Conservation (phyloP, 352 stramenopile species). For the Phytophthora megakarya region DNA sequence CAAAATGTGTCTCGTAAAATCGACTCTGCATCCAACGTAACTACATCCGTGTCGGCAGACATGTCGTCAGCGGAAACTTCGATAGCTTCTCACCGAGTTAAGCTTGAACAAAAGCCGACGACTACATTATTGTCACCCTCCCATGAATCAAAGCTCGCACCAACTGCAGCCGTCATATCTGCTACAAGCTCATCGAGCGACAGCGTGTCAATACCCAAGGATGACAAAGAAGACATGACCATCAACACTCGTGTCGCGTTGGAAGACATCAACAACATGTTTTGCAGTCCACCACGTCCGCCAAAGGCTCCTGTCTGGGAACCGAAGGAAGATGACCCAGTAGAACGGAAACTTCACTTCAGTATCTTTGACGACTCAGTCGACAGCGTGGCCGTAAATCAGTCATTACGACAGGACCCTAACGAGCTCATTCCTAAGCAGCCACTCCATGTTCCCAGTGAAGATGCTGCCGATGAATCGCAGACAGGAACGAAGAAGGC, state of each 20-base stretch:
- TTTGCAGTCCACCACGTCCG: slow-evolving; percentile 74
- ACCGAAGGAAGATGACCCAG: slow-evolving; percentile 62
- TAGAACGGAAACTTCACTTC: slow-evolving; percentile 85
- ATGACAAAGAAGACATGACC: slow-evolving; percentile 84
- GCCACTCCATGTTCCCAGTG: slow-evolving; percentile 52
- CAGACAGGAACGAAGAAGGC: slow-evolving; percentile 25
- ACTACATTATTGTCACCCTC: slow-evolving; percentile 2
- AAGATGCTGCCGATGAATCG: slow-evolving; percentile 33
- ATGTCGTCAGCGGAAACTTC: slow-evolving; percentile 7
- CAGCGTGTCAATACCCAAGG: slow-evolving; percentile 30
- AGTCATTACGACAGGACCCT: slow-evolving; percentile 51
- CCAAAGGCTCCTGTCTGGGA: slow-evolving; percentile 48
- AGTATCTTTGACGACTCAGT: slow-evolving; percentile 84
- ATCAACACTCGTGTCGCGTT: slow-evolving; percentile 87
- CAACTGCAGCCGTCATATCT: not conserved
- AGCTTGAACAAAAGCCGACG: slow-evolving; percentile 12
- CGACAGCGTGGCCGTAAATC: slow-evolving; percentile 61
- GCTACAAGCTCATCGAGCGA: slow-evolving; percentile 14
- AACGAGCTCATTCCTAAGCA: slow-evolving; percentile 43
- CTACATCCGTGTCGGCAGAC: not conserved
- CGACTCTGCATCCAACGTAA: slow-evolving; percentile 21
- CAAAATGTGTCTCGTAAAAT: slow-evolving; percentile 33
- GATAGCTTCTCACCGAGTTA: slow-evolving; percentile 9
- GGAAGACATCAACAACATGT: slow-evolving; percentile 88
- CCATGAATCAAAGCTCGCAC: slow-evolving; percentile 13